phyloP scores from a whole-genome alignment of 345 rosid genomes.

The Moringa oleifera region DNA sequence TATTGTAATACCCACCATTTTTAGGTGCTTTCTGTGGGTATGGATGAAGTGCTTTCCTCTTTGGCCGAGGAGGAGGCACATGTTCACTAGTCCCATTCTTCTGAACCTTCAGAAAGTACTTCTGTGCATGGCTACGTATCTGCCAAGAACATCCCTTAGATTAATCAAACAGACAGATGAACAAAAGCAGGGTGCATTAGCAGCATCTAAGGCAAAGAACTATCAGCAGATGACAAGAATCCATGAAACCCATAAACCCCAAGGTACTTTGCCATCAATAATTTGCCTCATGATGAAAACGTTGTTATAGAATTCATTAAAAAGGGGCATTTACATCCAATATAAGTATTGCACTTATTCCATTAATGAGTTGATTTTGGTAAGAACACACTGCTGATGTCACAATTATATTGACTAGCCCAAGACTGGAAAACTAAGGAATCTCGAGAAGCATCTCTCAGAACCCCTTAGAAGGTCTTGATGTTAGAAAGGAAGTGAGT shows the following conservation, averaged over 20 bases:
- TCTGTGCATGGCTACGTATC: constrained; percentile 98
- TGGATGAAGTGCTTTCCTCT: constrained; percentile 89
- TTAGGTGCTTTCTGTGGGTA: constrained; percentile 91
- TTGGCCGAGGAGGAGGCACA: constrained; percentile 95
- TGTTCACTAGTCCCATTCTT: constrained; percentile 82
- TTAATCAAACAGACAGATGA: constrained; percentile 9
- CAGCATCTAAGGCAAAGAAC: constrained; percentile 1
- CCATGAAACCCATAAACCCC: not conserved
- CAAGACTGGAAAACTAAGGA: not conserved
- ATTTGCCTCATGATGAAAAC: too few relatives aligned
- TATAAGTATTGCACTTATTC: not conserved
- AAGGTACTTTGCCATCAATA: constrained; percentile 1
- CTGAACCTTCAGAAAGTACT: constrained; percentile 87
- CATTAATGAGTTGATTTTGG: not conserved
- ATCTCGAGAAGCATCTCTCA: not conserved
- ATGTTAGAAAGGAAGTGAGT: not conserved
- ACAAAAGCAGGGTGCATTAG: not conserved
- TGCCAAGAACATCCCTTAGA: constrained; percentile 29
- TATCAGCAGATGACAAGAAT: not conserved
- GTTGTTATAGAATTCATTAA: too few relatives aligned
- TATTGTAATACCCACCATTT: constrained; percentile 33
- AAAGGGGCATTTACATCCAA: too few relatives aligned
- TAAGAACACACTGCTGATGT: not conserved
- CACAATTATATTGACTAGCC: not conserved
- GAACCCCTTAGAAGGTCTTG: not conserved